A percentile compares a stretch with the other conserved stretches of the same genome.
phyloP scores from a whole-genome alignment of 805 yeast genomes.

The Hanseniaspora meyeri region DNA sequence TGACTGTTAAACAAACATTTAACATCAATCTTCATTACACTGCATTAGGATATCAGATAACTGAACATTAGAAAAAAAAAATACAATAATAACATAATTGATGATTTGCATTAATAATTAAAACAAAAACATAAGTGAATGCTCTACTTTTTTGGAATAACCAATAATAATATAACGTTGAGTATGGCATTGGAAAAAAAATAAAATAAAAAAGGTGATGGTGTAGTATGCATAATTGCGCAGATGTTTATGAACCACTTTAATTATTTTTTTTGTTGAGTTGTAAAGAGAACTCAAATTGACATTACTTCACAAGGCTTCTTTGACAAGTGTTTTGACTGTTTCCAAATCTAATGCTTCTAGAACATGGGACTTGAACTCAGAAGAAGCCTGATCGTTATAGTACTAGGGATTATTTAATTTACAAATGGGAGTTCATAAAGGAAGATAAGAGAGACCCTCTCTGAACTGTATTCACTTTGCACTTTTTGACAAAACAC shows the following conservation, averaged over 20 bases:
- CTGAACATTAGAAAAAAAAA: not conserved
- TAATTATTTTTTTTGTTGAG: not conserved
- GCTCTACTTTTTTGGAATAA: not conserved
- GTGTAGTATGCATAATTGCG: conserved; percentile 1
- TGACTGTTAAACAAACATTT: conserved; percentile 29
- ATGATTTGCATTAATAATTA: not conserved
- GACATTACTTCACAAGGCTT: not conserved
- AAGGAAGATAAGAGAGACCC: not conserved
- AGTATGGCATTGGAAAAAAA: too few species aligned
- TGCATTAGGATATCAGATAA: conserved; percentile 3
- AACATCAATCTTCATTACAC: not conserved
- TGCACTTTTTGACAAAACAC: not conserved
- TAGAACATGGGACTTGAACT: too few species aligned
- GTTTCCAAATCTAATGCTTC: too few species aligned
- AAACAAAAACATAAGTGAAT: not conserved
- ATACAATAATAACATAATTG: not conserved
- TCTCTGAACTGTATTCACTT: not conserved
- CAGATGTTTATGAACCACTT: not conserved
- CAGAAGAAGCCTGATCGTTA: not conserved
- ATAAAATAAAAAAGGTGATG: not conserved
- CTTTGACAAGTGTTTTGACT: too few species aligned
- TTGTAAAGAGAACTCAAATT: too few species aligned
- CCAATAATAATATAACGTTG: not conserved
- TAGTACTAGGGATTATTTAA: not conserved
- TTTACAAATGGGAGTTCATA: not conserved